Evolutionary conservation across 805 yeast genomes (phyloP).

Genomic region (Ogataea trehalophila): DNA sequence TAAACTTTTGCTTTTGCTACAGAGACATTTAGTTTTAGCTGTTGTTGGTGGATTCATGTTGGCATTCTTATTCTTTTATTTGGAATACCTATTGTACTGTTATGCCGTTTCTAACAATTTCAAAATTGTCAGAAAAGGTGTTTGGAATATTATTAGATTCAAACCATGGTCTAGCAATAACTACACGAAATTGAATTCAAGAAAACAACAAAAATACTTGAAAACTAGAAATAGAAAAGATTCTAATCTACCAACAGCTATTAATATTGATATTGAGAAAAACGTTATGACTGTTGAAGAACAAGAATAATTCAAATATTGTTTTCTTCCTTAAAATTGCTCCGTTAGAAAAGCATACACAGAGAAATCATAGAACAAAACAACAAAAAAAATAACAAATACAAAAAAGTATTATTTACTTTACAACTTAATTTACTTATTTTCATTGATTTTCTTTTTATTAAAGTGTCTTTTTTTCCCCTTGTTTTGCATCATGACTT

Average conservation of each 20-base stretch:
- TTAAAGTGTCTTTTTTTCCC: neutral
- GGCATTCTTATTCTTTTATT: slow-evolving; percentile 42
- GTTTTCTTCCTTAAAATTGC: neutral
- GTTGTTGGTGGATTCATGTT: slow-evolving; percentile 65
- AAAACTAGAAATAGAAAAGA: slow-evolving; percentile 42
- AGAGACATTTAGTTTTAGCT: slow-evolving; percentile 67
- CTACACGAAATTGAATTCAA: slow-evolving; percentile 17
- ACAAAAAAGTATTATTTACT: neutral
- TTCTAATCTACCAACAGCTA: slow-evolving; percentile 43
- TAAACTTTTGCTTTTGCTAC: slow-evolving; percentile 64
- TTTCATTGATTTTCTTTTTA: neutral
- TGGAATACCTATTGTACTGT: slow-evolving; percentile 43
- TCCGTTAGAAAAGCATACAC: neutral
- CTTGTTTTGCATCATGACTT: neutral
- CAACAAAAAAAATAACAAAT: neutral
- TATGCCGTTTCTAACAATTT: slow-evolving; percentile 22
- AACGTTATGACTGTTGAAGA: slow-evolving; percentile 21
- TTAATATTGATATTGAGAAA: slow-evolving; percentile 32
- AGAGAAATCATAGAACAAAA: no score
- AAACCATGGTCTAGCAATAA: slow-evolving; percentile 21
- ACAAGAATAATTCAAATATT: neutral
- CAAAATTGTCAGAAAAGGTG: slow-evolving; percentile 18
- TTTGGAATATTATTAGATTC: slow-evolving; percentile 19
- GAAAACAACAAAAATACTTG: slow-evolving; percentile 20
- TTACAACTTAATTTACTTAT: no score